Base-by-base conservation (phyloP, 306 rosid species). In the Prosopis cineraria region DNA sequence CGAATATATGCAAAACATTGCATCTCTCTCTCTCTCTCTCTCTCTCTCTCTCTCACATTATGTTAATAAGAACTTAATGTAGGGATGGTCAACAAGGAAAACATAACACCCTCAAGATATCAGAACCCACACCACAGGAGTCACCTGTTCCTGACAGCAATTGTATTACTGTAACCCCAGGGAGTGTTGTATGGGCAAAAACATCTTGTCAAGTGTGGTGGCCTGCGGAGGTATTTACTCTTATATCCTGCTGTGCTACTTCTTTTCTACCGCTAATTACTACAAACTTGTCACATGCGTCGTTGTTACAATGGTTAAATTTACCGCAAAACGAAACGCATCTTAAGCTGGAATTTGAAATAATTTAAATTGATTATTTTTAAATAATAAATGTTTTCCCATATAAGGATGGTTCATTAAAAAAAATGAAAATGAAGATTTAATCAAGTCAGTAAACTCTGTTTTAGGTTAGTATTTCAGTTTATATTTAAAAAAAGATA, bases 151-250 rank as follows among this genome's bases (percentile, higher is more conserved):
- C 83, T 69, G 86, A 81, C 78, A 75, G 80, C 74, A 78, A 83
- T 43, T 77, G 80, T 75, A 79, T 72, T 80, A 20, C 70, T 66
- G 71, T 67, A 67, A 79, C 78, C 62, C 91, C 87, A 27, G 91
- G 90, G 84, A 87, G 74, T 64, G 83, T 81, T 65, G 88, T 85
- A 40, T 85, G 89, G 91, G 90, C 90, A 19, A 84, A 79, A 78
- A 77, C 85, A 47, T 43, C 34, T 70, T 58, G 69, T 68, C 72
- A 80, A 79, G 53, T 68, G 22, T 85, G 89, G 91, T 89, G 93
- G 93, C 89, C 93, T 68, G 89, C 90, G 39, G 91, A 89, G 87
- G 93, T 89, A 83, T 74, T 62, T 62, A 33, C 71, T 45, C 55
- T 62, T 53, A 33, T 29, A 62, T 41, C 27, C 6, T 73, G 29